Evolutionary conservation across 2,329 filamentous ascomycete species (phyloP).

Genomic region (Fusarium papillatum): DNA sequence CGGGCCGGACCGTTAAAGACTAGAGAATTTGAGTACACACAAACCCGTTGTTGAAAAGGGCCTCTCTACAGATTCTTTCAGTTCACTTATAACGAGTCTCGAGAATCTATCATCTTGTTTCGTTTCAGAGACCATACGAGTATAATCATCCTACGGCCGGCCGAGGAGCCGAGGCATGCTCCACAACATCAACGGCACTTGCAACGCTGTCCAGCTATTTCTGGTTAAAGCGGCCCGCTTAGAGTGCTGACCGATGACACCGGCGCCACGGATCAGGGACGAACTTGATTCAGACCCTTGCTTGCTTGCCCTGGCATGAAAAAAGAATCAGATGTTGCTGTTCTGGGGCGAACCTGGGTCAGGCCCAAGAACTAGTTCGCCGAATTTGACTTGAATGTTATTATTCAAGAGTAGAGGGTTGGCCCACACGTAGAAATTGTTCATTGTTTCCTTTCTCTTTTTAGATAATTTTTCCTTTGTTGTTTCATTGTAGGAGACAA

Average conservation of each 20-base stretch:
- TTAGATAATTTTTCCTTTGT: background rate
- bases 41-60: background rate
- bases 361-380: background rate
- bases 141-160: background rate
- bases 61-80: background rate
- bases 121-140: background rate
- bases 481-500: conserved; percentile 14
- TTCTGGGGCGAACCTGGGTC: background rate
- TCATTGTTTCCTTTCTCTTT: conserved; percentile 8
- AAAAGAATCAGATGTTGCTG: background rate
- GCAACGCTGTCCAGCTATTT: conserved; percentile 6
- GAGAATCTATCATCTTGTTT: background rate
- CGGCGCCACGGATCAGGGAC: conserved; percentile 6
- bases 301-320: background rate
- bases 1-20: conserved; percentile 31
- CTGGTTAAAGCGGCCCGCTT: conserved; percentile 2
- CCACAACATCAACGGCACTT: conserved; percentile 5
- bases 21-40: background rate
- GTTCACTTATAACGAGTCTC: background rate
- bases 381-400: background rate
- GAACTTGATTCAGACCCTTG: conserved; percentile 3
- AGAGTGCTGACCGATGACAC: conserved; percentile 20
- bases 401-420: background rate
- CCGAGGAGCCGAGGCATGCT: conserved; percentile 12
- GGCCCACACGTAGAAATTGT: background rate